A percentile compares a stretch with the other conserved stretches of the same genome.
Evolutionary conservation across 2,329 filamentous ascomycete species (phyloP).

Genomic region (Fusarium coffeatum): DNA sequence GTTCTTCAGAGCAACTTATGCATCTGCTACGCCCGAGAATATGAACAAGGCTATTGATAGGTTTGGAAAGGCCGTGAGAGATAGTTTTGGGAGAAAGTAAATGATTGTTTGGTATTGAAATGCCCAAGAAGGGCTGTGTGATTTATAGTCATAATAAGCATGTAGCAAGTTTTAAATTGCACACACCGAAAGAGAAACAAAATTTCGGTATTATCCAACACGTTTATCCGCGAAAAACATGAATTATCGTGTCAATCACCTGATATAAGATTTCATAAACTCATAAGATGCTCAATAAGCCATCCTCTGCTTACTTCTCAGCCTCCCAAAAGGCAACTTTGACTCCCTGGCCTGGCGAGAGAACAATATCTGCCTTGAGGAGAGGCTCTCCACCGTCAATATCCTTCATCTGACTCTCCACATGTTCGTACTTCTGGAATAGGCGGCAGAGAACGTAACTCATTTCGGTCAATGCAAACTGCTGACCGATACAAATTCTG

Average conservation of each 20-base stretch:
- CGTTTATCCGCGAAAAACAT: background rate
- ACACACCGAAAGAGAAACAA: background rate
- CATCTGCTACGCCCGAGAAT: constrained; percentile 77
- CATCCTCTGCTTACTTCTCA: constrained; percentile 39
- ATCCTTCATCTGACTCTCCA: constrained; percentile 68
- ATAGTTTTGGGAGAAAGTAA: constrained; percentile 59
- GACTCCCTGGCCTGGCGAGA: constrained; percentile 70
- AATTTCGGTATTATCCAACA: background rate
- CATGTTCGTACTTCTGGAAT: constrained; percentile 75
- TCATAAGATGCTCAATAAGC: background rate
- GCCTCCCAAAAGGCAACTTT: constrained; percentile 66
- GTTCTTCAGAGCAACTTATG: constrained; percentile 92
- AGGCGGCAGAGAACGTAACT: constrained; percentile 77
- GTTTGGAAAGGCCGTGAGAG: constrained; percentile 79
- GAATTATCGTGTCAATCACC: background rate
- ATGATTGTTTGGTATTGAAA: background rate
- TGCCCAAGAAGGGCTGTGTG: background rate
- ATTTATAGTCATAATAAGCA: background rate
- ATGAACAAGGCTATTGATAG: constrained; percentile 79
- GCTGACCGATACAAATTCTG: constrained; percentile 81
- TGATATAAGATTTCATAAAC: background rate
- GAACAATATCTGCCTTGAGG: constrained; percentile 69
- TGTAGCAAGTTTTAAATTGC: background rate
- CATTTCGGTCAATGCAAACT: constrained; percentile 84
- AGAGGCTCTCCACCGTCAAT: constrained; percentile 65